phyloP scores from a whole-genome alignment of 768 basidiomycete genomes.

The Amanita fuliginea region DNA sequence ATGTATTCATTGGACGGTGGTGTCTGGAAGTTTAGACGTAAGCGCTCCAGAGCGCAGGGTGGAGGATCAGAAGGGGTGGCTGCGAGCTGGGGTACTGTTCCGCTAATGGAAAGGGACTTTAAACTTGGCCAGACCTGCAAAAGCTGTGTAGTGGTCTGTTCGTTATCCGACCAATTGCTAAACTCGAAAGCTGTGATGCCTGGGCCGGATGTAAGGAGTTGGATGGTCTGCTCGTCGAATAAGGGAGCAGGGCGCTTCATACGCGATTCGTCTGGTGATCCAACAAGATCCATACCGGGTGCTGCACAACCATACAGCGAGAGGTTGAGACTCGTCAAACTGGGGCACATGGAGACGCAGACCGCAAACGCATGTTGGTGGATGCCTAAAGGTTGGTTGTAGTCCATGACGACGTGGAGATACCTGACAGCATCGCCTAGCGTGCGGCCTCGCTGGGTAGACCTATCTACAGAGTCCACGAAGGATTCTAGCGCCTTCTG shows the following conservation, averaged over 20 bases:
- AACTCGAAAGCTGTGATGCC: slow-evolving; percentile 43
- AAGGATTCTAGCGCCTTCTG: slow-evolving; percentile 46
- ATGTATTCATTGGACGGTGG: slow-evolving; percentile 52
- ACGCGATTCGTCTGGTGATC: slow-evolving; percentile 33
- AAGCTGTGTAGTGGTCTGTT: slow-evolving; percentile 44
- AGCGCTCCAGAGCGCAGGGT: slow-evolving; percentile 34
- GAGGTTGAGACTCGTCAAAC: slow-evolving; percentile 43
- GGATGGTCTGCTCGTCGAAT: slow-evolving; percentile 41
- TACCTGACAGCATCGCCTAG: slow-evolving; percentile 43
- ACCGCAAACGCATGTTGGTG: slow-evolving; percentile 44
- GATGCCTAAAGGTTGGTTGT: slow-evolving; percentile 53
- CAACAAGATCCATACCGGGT: slow-evolving; percentile 39
- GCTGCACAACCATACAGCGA: slow-evolving; percentile 48
- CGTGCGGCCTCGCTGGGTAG: slow-evolving; percentile 34
- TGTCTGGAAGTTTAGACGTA: slow-evolving; percentile 59
- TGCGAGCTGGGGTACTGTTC: slow-evolving; percentile 42
- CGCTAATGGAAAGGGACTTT: slow-evolving; percentile 43
- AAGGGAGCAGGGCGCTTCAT: slow-evolving; percentile 40
- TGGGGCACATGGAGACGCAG: slow-evolving; percentile 49
- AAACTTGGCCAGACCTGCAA: slow-evolving; percentile 54
- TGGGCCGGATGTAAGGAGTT: slow-evolving; percentile 44
- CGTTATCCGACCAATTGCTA: slow-evolving; percentile 63
- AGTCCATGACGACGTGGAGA: slow-evolving; percentile 50
- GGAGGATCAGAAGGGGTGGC: slow-evolving; percentile 31
- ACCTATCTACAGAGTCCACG: slow-evolving; percentile 33